Conservation (phyloP, 495 filamentous ascomycete species). For the Penicillium flavigenum region DNA sequence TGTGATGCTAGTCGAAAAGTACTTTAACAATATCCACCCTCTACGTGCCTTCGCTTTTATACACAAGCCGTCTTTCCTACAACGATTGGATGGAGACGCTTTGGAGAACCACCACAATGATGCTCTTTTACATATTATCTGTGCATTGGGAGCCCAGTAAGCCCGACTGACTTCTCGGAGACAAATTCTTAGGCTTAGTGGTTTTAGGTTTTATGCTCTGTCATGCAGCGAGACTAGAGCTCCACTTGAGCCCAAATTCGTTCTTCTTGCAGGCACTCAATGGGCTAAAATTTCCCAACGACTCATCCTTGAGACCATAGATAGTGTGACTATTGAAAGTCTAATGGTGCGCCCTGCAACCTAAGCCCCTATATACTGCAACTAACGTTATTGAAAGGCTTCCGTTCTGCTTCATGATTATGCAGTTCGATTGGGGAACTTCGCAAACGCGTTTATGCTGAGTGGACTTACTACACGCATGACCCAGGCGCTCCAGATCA, state of each 20-base stretch:
- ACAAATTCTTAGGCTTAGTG: background rate
- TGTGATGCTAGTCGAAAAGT: constrained; percentile 31
- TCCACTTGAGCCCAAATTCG: constrained; percentile 13
- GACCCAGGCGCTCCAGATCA: constrained; percentile 40
- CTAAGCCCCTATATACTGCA: background rate
- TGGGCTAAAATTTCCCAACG: constrained; percentile 34
- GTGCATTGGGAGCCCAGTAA: constrained; percentile 40
- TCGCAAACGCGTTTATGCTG: constrained; percentile 39
- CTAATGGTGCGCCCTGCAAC: constrained; percentile 26
- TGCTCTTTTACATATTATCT: constrained; percentile 37
- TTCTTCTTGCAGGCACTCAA: constrained; percentile 26
- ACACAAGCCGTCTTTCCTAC: constrained; percentile 37
- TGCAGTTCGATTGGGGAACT: constrained; percentile 35
- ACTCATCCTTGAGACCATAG: constrained; percentile 31
- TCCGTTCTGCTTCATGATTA: constrained; percentile 36
- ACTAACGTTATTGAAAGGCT: constrained; percentile 15
- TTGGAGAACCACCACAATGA: constrained; percentile 11
- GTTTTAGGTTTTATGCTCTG: constrained; percentile 29
- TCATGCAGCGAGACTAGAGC: constrained; percentile 23
- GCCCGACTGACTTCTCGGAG: background rate
- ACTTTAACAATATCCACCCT: constrained; percentile 40
- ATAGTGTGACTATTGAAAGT: constrained; percentile 36
- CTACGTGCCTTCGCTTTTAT: constrained; percentile 40
- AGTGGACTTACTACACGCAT: constrained; percentile 38
- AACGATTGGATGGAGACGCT: constrained; percentile 28